Evolutionary conservation across 2,329 filamentous ascomycete species (phyloP), one percentile per base, ranked within the genome.

Genomic region (Gyromitra esculenta): DNA sequence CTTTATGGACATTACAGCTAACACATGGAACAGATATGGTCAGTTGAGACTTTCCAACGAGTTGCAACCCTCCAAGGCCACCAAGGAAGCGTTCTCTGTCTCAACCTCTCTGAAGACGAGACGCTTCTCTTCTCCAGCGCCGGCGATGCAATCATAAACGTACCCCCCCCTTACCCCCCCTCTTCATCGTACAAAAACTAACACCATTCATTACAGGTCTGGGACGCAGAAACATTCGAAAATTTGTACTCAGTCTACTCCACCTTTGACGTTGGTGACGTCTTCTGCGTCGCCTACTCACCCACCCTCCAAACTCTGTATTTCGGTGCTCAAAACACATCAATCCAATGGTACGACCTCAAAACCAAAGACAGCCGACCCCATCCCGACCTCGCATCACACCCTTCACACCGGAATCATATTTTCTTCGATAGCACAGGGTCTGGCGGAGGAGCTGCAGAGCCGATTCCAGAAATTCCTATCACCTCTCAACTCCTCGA

Each of bases 221-320:
- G 96, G 96, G 91, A 90, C 81, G 92, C 94, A 1, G 87, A 86
- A 56, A 91, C 89, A 5, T 90, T 97, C 83, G 88, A 88, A 72
- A 90, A 92, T 37, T 87, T 96, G 0, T 96, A 94, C 85, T 93
- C 96, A 78, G 92, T 98, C 77, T 97, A 97, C 85, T 96, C 94
- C 78, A 91, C 91, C 63, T 95, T 97, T 84, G 96, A 98, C 81
- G 92, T 97, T 52, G 96, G 96, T 76, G 96, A 99, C 84, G 90
- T 99, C 75, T 98, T 98, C 83, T 97, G 93, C 80, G 91, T 97
- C n/a, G 91, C 91, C 0, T 97, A 97, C 83, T 97, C 94, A 2
- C 85, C 89, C 5, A 88, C 90, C 79, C 87, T 93, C 81, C 89
- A 95, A 80, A 97, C 92, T 0, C 88, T 97, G 2, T 98, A 97